Conservation (phyloP, 2,329 filamentous ascomycete genomes). For the Cephalotrichum gorgonifer region DNA sequence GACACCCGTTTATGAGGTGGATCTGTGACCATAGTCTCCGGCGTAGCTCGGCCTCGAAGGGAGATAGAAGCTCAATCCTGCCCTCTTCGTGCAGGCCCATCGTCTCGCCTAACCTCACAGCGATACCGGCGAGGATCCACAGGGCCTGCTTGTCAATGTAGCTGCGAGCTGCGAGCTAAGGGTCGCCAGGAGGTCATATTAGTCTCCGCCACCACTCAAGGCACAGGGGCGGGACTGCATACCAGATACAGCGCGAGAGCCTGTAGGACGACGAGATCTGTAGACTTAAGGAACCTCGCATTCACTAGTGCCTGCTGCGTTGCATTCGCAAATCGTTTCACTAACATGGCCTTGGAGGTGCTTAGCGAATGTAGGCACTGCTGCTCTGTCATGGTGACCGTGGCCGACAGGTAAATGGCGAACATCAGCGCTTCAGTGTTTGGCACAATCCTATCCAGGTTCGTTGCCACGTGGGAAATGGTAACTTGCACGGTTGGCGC, state of each 20-base stretch:
- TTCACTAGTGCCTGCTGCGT: conserved; percentile 5
- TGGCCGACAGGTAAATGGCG: conserved; percentile 10
- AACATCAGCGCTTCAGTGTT: conserved; percentile 12
- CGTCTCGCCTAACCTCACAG: not conserved
- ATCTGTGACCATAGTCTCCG: conserved; percentile 3
- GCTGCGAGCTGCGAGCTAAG: not conserved
- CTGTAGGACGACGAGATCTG: not conserved
- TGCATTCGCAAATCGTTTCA: conserved; percentile 2
- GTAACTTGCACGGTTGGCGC: conserved; percentile 1
- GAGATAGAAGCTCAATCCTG: not conserved
- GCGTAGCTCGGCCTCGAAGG: conserved; percentile 3
- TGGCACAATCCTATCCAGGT: not conserved
- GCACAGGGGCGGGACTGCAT: not conserved
- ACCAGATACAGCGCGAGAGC: not conserved
- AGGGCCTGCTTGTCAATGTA: conserved; percentile 2
- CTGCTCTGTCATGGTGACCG: conserved; percentile 9
- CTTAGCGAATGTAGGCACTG: not conserved
- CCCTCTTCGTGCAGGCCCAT: conserved; percentile 1
- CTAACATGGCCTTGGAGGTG: not conserved
- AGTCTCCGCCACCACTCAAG: not conserved
- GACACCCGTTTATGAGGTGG: conserved; percentile 1
- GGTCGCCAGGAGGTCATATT: not conserved
- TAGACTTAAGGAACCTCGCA: conserved; percentile 1
- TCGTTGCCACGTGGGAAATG: not conserved
- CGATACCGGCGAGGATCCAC: conserved; percentile 1